phyloP scores from a whole-genome alignment of 441 rosid genomes.

The Lagerstroemia fauriei region DNA sequence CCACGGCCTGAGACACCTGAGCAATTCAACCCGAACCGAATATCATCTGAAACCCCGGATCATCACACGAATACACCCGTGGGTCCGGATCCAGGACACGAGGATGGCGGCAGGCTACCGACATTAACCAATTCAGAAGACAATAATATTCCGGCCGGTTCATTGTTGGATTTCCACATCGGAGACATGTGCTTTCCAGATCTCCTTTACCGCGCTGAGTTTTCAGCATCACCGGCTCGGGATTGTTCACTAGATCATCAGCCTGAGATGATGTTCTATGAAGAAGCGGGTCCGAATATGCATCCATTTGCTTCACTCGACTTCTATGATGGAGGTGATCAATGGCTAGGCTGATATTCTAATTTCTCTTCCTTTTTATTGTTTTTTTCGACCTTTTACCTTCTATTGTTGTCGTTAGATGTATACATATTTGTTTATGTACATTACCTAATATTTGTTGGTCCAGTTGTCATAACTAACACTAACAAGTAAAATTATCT shows the following conservation, averaged over 20 bases:
- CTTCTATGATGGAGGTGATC: background rate
- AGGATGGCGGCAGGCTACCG: background rate
- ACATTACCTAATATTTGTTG: no score
- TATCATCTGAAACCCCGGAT: background rate
- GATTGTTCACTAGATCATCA: background rate
- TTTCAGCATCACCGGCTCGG: slow-evolving; percentile 4
- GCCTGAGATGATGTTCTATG: background rate
- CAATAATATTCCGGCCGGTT: slow-evolving; percentile 13
- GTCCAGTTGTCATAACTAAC: no score
- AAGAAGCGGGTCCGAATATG: background rate
- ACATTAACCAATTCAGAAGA: background rate
- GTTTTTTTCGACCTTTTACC: no score
- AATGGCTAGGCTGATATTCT: slow-evolving; percentile 7
- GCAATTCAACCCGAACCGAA: background rate
- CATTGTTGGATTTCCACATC: slow-evolving; percentile 32
- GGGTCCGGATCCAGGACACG: background rate
- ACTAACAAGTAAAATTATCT: no score
- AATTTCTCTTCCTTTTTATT: background rate
- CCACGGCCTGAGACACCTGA: slow-evolving; percentile 4
- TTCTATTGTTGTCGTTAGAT: no score
- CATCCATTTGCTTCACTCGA: slow-evolving; percentile 6
- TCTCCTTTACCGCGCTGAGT: slow-evolving; percentile 21
- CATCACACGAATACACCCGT: background rate
- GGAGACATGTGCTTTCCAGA: slow-evolving; percentile 35
- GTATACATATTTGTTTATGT: no score